Conservation (phyloP, 176 grass and related monocot species). For the Metroxylon sagu region DNA sequence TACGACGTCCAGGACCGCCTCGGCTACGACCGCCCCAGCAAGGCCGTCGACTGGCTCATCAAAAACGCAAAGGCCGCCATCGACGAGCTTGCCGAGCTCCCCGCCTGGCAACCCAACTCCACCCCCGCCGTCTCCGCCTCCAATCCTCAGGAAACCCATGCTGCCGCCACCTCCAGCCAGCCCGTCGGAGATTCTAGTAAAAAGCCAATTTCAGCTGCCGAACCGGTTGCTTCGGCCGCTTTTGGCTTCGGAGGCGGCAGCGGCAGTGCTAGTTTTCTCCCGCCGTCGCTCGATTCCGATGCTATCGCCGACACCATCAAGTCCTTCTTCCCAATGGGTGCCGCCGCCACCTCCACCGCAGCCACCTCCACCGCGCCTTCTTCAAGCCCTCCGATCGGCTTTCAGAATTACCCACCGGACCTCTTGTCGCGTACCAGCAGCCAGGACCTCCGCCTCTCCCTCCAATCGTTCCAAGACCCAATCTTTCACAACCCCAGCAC, state of each 20-base stretch:
- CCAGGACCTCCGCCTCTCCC: constrained; percentile 79
- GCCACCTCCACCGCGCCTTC: constrained; percentile 36
- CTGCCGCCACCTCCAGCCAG: neutral
- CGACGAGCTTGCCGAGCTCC: constrained; percentile 69
- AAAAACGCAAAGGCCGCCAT: constrained; percentile 90
- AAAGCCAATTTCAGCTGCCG: neutral
- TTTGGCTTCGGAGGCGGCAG: constrained; percentile 17
- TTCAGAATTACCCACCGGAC: constrained; percentile 58
- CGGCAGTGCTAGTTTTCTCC: constrained; percentile 44
- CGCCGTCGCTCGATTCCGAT: constrained; percentile 77
- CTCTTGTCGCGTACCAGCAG: constrained; percentile 54
- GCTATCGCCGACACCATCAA: constrained; percentile 96
- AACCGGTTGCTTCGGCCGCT: neutral
- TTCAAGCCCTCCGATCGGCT: constrained; percentile 50
- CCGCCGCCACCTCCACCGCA: constrained; percentile 21
- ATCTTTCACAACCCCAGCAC: constrained; percentile 52
- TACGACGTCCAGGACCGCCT: constrained; percentile 96
- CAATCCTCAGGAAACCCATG: too few species aligned
- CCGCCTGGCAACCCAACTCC: constrained; percentile 57
- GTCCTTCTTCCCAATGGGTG: constrained; percentile 84
- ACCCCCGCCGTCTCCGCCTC: neutral
- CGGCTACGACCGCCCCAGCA: constrained; percentile 94
- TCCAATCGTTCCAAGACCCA: constrained; percentile 75
- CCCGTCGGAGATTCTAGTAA: neutral
- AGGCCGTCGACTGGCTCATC: constrained; percentile 98